A percentile compares a stretch with the other conserved stretches of the same genome.
phyloP scores from a whole-genome alignment of 345 rosid genomes.

The Schrenkiella parvula region DNA sequence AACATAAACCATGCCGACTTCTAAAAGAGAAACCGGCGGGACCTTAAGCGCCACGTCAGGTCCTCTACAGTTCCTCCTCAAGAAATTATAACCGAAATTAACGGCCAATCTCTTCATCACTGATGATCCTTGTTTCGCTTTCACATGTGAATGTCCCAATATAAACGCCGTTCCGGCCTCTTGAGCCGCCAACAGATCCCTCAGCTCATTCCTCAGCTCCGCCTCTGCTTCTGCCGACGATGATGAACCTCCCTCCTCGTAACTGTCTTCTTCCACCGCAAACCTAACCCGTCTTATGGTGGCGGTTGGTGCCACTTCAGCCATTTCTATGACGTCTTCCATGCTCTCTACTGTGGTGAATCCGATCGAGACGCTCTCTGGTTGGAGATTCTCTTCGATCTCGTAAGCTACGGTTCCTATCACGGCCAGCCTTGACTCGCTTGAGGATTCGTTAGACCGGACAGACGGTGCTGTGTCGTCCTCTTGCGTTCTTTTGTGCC shows the following conservation, averaged over 20 bases:
- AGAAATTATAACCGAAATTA: constrained; percentile 77
- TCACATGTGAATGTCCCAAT: constrained; percentile 86
- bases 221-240: constrained; percentile 26
- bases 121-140: constrained; percentile 92
- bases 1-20: constrained; percentile 98
- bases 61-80: constrained; percentile 88
- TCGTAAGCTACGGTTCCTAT: constrained; percentile 70
- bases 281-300: constrained; percentile 64
- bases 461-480: constrained; percentile 31
- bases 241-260: constrained; percentile 28
- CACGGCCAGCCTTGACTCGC: constrained; percentile 69
- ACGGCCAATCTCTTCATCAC: constrained; percentile 72
- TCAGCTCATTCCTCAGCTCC: constrained; percentile 57
- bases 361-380: constrained; percentile 66
- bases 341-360: constrained; percentile 64
- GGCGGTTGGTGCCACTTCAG: constrained; percentile 20
- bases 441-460: constrained; percentile 52
- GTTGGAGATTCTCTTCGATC: constrained; percentile 55
- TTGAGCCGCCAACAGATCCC: constrained; percentile 63
- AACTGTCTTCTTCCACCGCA: constrained; percentile 47
- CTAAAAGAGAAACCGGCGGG: constrained; percentile 80
- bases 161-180: constrained; percentile 88
- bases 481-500: constrained; percentile 44
- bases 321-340: constrained; percentile 71
- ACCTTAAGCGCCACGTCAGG: constrained; percentile 88